phyloP scores from a whole-genome alignment of 2,329 filamentous ascomycete species.

The Fusarium subtropicale region DNA sequence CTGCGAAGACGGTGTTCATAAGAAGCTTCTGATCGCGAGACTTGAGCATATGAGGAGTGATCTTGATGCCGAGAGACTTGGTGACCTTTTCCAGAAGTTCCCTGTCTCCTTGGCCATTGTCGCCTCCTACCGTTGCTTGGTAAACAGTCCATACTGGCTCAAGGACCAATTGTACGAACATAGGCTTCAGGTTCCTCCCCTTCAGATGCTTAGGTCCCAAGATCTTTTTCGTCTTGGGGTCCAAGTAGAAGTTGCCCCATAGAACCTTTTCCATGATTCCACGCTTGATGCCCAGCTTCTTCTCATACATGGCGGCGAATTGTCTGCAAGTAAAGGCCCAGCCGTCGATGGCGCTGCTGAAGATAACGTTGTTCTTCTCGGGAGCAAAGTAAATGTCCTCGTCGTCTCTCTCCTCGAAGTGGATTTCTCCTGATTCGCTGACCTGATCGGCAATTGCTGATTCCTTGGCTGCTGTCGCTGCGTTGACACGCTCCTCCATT shows the following conservation, averaged over 20 bases:
- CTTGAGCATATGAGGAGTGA: constrained; percentile 85
- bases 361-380: constrained; percentile 99
- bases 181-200: constrained; percentile 89
- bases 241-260: constrained; percentile 96
- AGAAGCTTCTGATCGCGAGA: constrained; percentile 86
- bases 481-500: constrained; percentile 86
- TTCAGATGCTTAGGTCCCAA: constrained; percentile 92
- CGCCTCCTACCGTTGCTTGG: constrained; percentile 85
- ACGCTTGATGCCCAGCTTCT: constrained; percentile 95
- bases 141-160: constrained; percentile 98
- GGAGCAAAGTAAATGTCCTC: constrained; percentile 98
- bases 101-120: constrained; percentile 85
- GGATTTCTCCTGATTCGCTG: constrained; percentile 67
- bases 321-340: constrained; percentile 98
- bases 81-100: constrained; percentile 91
- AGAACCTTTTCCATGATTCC: constrained; percentile 89
- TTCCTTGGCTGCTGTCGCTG: constrained; percentile 73
- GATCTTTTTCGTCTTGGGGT: constrained; percentile 96
- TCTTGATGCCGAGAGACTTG: constrained; percentile 85
- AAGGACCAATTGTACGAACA: constrained; percentile 96
- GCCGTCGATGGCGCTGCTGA: constrained; percentile 97
- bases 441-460: constrained; percentile 59
- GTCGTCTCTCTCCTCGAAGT: constrained; percentile 92
- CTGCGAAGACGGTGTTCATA: constrained; percentile 85
- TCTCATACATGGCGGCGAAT: constrained; percentile 93